phyloP scores from a whole-genome alignment of 2,329 filamentous ascomycete genomes.

The Albophoma yamanashiensis region DNA sequence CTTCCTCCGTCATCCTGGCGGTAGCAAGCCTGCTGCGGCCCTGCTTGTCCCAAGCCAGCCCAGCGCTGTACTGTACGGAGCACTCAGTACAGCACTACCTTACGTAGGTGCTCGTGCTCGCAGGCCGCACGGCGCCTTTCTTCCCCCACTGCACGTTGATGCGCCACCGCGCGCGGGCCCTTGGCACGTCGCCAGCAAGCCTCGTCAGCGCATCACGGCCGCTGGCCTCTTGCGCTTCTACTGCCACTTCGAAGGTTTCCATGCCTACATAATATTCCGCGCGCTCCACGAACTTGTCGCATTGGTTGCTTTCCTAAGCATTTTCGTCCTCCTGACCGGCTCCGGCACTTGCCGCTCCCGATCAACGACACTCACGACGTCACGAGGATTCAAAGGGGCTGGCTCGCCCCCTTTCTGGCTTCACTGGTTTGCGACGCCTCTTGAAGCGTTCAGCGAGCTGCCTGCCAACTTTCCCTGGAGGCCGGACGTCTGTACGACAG shows the following conservation, averaged over 20 bases:
- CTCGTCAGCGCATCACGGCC: neutral
- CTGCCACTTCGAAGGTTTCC: neutral
- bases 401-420: neutral
- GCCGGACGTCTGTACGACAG: too few relatives aligned
- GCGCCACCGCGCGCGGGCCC: neutral
- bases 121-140: too few relatives aligned
- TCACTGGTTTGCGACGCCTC: neutral
- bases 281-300: neutral
- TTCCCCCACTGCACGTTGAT: neutral
- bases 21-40: too few relatives aligned
- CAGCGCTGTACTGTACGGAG: too few relatives aligned
- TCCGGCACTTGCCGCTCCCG: neutral
- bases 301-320: neutral
- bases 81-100: too few relatives aligned
- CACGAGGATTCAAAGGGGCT: neutral
- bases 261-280: neutral
- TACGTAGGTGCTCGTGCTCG: too few relatives aligned
- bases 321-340: neutral
- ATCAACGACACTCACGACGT: neutral
- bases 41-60: too few relatives aligned
- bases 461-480: neutral
- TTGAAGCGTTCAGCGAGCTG: neutral
- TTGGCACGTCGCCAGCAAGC: neutral
- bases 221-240: neutral
- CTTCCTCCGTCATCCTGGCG: neutral